A percentile compares a stretch with the other conserved stretches of the same genome.
phyloP scores from a whole-genome alignment of 805 yeast genomes.

The Saccharomycopsis lassenensis region DNA sequence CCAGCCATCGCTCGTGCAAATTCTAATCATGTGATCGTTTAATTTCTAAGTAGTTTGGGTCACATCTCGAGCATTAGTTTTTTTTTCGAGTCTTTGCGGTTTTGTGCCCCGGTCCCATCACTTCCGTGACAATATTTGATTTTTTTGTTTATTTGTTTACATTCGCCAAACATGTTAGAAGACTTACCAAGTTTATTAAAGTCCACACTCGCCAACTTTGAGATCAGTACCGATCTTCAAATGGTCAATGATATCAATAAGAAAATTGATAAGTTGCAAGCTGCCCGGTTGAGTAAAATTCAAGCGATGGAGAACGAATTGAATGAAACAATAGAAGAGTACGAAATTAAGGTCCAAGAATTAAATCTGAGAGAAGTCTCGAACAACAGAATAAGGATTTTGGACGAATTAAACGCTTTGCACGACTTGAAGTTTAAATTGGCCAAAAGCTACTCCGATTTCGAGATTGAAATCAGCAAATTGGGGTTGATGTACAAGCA shows the following conservation, averaged over 20 bases:
- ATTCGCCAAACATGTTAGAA: slow-evolving; percentile 12
- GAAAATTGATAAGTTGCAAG: slow-evolving; percentile 25
- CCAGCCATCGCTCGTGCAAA: too few relatives aligned
- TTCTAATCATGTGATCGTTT: too few relatives aligned
- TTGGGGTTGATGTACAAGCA: slow-evolving; percentile 29
- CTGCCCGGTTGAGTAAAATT: slow-evolving; percentile 24
- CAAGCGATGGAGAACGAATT: slow-evolving; percentile 20
- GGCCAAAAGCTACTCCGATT: slow-evolving; percentile 41
- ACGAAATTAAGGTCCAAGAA: slow-evolving; percentile 11
- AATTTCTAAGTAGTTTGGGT: too few relatives aligned
- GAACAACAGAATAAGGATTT: slow-evolving; percentile 23
- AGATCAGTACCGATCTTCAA: slow-evolving; percentile 39
- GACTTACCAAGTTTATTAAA: slow-evolving; percentile 24
- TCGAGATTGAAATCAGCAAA: slow-evolving; percentile 35
- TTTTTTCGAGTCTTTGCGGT: too few relatives aligned
- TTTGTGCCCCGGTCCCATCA: too few relatives aligned
- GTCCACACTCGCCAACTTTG: slow-evolving; percentile 37
- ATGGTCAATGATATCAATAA: slow-evolving; percentile 35
- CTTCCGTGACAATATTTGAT: too few relatives aligned
- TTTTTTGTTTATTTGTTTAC: too few relatives aligned
- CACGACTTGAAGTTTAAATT: slow-evolving; percentile 39
- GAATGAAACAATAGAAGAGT: slow-evolving; percentile 17
- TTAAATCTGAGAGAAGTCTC: slow-evolving; percentile 22
- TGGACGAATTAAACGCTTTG: slow-evolving; percentile 24
- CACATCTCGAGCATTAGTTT: too few relatives aligned